A percentile compares a stretch with the other conserved stretches of the same genome.
Evolutionary conservation across 1,284 basidiomycete genomes (phyloP).

Genomic region (Earliella scabrosa): DNA sequence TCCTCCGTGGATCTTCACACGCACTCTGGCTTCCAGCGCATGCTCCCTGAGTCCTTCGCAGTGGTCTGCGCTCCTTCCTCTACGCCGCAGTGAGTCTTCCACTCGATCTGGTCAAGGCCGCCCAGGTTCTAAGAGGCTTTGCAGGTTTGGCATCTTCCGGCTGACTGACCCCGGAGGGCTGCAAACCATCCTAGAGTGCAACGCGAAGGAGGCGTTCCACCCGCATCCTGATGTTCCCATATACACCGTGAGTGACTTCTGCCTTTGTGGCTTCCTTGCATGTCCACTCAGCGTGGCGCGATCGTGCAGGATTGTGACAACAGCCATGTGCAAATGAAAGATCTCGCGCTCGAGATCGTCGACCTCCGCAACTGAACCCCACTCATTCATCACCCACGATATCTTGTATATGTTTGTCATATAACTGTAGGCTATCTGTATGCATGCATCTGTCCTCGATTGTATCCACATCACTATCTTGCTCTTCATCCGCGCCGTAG

Average conservation of each 20-base stretch:
- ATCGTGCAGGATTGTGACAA: conserved; percentile 71
- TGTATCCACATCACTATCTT: conserved; percentile 4
- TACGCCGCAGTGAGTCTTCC: conserved; percentile 68
- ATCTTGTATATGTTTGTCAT: conserved; percentile 17
- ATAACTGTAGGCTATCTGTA: neutral
- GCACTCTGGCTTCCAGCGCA: conserved; percentile 84
- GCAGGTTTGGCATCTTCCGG: conserved; percentile 84
- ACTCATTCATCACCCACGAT: neutral
- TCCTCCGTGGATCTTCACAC: conserved; percentile 90
- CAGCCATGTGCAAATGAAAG: conserved; percentile 80
- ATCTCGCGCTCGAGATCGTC: conserved; percentile 70
- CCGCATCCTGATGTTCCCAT: conserved; percentile 81
- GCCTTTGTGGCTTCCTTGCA: neutral
- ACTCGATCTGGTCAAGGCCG: too few relatives aligned
- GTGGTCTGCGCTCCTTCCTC: conserved; percentile 87
- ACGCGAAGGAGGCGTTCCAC: conserved; percentile 78
- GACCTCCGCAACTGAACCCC: conserved; percentile 53
- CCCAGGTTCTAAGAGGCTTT: conserved; percentile 3
- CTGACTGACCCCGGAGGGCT: conserved; percentile 86
- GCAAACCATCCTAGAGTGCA: conserved; percentile 69
- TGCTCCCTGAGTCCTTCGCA: conserved; percentile 89
- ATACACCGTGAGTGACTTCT: conserved; percentile 66
- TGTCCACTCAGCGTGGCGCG: neutral
- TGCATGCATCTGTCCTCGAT: neutral
- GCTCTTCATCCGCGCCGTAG: neutral